Conservation (phyloP, 2,329 filamentous ascomycete genomes). For the Macroventuria anomochaeta region DNA sequence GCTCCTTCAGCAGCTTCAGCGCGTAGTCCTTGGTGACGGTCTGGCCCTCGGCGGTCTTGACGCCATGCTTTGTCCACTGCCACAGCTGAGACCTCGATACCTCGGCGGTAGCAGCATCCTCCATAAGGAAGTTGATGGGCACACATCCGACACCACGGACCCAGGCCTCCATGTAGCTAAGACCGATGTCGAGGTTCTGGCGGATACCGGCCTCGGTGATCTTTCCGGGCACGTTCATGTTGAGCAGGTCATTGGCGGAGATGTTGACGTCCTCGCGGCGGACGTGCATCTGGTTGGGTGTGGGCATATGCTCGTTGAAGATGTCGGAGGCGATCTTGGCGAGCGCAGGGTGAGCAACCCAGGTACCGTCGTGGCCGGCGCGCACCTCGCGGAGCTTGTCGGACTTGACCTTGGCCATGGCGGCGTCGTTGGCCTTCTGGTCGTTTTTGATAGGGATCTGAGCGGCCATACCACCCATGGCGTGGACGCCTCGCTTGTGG, state of each 20-base stretch:
- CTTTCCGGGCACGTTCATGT: slow-evolving; percentile 95
- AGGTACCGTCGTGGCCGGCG: slow-evolving; percentile 94
- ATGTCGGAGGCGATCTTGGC: slow-evolving; percentile 86
- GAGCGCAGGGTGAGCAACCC: slow-evolving; percentile 95
- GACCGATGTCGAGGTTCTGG: slow-evolving; percentile 96
- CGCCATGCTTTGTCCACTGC: slow-evolving; percentile 85
- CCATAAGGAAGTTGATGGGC: slow-evolving; percentile 98
- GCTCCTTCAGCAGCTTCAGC: slow-evolving; percentile 84
- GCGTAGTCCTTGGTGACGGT: slow-evolving; percentile 92
- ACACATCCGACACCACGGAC: slow-evolving; percentile 93
- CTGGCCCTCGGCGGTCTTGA: slow-evolving; percentile 85
- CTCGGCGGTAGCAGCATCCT: slow-evolving; percentile 96
- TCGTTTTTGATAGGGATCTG: slow-evolving; percentile 99
- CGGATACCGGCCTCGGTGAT: slow-evolving; percentile 94
- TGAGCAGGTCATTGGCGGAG: slow-evolving; percentile 86
- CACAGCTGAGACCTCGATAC: slow-evolving; percentile 93
- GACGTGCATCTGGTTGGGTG: slow-evolving; percentile 92
- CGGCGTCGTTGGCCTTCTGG: slow-evolving; percentile 85
- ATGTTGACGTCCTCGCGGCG: slow-evolving; percentile 89
- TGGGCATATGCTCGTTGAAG: slow-evolving; percentile 99
- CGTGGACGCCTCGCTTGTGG: slow-evolving; percentile 95
- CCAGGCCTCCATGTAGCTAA: slow-evolving; percentile 99
- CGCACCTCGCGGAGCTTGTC: slow-evolving; percentile 97
- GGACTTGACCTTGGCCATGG: slow-evolving; percentile 89
- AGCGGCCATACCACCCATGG: slow-evolving; percentile 98